Conservation (phyloP, 2,329 filamentous ascomycete species). For the Cladobotryum protrusum region DNA sequence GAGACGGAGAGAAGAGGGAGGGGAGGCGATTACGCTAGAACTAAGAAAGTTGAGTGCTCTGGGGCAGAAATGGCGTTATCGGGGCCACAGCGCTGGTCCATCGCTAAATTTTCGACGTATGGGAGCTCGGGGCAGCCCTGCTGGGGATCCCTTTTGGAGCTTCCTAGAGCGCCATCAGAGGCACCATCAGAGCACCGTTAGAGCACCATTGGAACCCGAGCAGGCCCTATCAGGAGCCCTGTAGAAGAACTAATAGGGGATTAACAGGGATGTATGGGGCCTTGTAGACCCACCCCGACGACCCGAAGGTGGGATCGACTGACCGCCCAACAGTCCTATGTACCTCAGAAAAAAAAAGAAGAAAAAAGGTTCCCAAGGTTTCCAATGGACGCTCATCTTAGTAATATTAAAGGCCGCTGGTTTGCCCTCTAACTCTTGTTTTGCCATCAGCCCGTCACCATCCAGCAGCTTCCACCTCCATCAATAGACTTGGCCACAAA, state of each 20-base stretch:
- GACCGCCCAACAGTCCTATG: background rate
- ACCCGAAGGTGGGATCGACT: constrained; percentile 5
- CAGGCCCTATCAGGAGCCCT: no score
- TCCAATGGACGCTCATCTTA: background rate
- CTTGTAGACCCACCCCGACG: constrained; percentile 9
- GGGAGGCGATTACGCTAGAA: background rate
- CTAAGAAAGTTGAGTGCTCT: constrained; percentile 25
- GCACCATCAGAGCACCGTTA: background rate
- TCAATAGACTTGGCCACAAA: no score
- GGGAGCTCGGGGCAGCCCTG: background rate
- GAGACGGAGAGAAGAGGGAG: no score
- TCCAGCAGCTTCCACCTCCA: no score
- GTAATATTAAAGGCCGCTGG: background rate
- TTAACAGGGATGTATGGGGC: background rate
- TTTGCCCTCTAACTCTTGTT: background rate
- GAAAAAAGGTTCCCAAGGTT: no score
- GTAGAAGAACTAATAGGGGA: no score
- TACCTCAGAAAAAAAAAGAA: no score
- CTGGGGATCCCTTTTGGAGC: background rate
- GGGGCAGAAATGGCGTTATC: constrained; percentile 35
- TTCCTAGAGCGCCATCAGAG: background rate
- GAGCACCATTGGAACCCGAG: background rate
- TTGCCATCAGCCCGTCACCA: no score
- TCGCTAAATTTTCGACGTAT: constrained; percentile 10
- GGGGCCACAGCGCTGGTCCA: constrained; percentile 2